Conservation (phyloP, 108 stramenopile species). For the Fragilaria crotonensis region DNA sequence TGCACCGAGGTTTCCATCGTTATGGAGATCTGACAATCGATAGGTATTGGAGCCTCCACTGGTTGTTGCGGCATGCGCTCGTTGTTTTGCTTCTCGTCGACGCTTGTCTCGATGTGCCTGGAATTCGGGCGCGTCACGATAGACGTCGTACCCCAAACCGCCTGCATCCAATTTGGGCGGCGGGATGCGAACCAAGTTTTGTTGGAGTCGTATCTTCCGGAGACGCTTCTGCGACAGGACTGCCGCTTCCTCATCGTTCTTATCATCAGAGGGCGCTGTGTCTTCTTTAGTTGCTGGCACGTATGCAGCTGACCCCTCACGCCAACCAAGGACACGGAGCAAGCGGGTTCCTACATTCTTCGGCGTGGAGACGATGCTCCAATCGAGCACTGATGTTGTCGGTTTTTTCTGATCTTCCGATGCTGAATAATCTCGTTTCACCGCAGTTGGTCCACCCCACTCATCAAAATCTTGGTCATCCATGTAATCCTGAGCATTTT, state of each 20-base stretch:
- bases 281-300: conserved; percentile 16
- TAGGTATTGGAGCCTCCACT: conserved; percentile 22
- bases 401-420: neutral
- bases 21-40: conserved; percentile 22
- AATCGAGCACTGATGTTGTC: conserved; percentile 3
- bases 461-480: conserved; percentile 54
- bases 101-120: conserved; percentile 39
- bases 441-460: conserved; percentile 44
- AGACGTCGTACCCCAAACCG: conserved; percentile 72
- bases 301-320: conserved; percentile 47
- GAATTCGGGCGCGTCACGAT: conserved; percentile 74
- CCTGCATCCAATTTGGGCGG: conserved; percentile 63
- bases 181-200: conserved; percentile 37
- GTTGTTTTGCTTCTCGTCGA: conserved; percentile 29
- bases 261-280: conserved; percentile 1
- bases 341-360: conserved; percentile 42
- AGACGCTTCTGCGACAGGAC: conserved; percentile 13
- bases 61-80: conserved; percentile 22
- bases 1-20: neutral
- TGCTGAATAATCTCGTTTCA: conserved; percentile 25
- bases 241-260: conserved; percentile 1
- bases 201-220: conserved; percentile 32
- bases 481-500: conserved; percentile 45
- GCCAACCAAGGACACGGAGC: conserved; percentile 56
- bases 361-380: neutral